Evolutionary conservation across 768 basidiomycete genomes (phyloP), one percentile per base, ranked within the genome.

Genomic region (Suillus weaverae): DNA sequence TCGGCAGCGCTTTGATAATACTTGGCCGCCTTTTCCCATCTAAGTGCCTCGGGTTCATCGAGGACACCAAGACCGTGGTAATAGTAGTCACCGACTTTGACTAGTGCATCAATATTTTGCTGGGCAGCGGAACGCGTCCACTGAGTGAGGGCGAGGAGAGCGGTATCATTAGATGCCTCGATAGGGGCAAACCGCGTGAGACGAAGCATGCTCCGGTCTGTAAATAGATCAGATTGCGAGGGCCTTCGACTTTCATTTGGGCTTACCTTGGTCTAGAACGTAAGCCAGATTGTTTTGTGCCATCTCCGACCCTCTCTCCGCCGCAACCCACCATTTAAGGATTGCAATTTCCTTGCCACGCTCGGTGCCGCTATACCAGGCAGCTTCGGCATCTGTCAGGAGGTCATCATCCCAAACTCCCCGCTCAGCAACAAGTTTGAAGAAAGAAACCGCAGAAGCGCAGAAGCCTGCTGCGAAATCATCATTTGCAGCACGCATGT

Each of bases 61-160:
- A 85, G 79, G 1, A 94, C 88, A 13, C 94, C 95, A 5, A 95
- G 83, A 0, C 95, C 95, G 67, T 93, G 89, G 71, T 94, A 98
- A 77, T 96, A 97, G 74, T 98, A 97, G 74, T 99, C 97, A 44
- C 95, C 97, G 5, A 98, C 95, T 83, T 98, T 99, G 66, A 99
- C 95, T 64, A 99, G 82, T 13, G 97, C 91, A 72, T 99, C 97
- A n/a, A 97, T 84, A 70, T 99, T 96, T 62, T 90, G 88, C 74
- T 99, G 97, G 2, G 86, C 88, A 10, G 97, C 95, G 4, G 96
- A 95, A 16, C 97, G 88, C 33, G 89, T 93, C 97, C 97, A 99
- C 71, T 97, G 93, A 0, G 90, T 92, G 59, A 99, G 79, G 0
- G 95, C 96, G 9, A 94, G 82, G 48, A 85, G 83, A 4, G 94